Base-by-base conservation (phyloP, 257 asterid species). In the Jasminum sambac region DNA sequence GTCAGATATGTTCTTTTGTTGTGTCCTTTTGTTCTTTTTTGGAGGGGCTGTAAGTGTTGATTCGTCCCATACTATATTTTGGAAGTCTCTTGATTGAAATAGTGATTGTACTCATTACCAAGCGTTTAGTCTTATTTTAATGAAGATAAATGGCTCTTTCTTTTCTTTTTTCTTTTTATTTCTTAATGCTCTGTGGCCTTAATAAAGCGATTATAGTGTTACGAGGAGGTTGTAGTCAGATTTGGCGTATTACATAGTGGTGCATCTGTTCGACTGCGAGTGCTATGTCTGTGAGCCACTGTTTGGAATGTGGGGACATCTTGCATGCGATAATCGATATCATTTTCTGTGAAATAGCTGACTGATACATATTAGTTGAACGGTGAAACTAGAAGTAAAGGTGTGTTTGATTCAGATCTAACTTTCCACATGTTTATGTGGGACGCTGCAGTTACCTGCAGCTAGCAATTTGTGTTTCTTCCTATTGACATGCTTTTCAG, bases 31-130 rank as follows among this genome's bases (percentile, higher is more conserved):
- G 67, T 72, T 61, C 70, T n/a, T 55, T 61, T 61, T 42, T 72
- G 46, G 59, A 67, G 74, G 39, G 44, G 46, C 68, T 66, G 76
- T 67, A 63, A 46, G n/a, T 62, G 24, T 16, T 21, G 43, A 39
- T 23, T 72, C 50, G 11, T 64, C 46, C 36, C 19, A 4, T 68
- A 46, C 34, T 37, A 13, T 60, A 50, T 55, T 23, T 71, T 74
- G 52, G 71, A 78, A 73, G 63, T 60, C 62, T 50, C 57, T 69
- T 59, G 74, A 76, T 75, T 70, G 69, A 63, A 72, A 65, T 48
- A 50, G 68, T 72, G 46, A 8, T 23, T 23, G 14, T 23, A 55
- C 62, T 55, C 14, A 55, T 55, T 55, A 4, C 62, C 36, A 55
- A 9, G 30, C 36, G 7, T 55, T 55, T 55, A 52, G 19, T 52